Base-by-base conservation (phyloP, 306 rosid species). In the Delonix regia region DNA sequence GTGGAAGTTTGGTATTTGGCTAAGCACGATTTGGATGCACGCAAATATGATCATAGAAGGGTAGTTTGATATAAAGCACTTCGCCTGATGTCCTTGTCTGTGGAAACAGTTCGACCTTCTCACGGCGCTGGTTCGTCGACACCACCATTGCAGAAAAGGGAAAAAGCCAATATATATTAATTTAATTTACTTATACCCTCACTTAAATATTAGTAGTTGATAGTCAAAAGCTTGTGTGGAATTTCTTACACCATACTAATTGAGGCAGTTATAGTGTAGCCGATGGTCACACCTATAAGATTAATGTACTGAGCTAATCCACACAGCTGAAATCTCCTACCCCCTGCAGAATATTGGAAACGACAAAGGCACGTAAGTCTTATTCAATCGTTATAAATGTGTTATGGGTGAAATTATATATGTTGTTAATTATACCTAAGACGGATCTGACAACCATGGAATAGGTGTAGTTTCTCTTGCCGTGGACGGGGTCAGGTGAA, bases 231-330 rank as follows among this genome's bases (percentile, higher is more conserved):
- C 16, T 63, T 16, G 7, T 53, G 30, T 8, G 34, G 47, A 44
- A 60, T 77, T 38, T n/a, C 94, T 82, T 84, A 92, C 97, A 90
- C 96, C 93, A 92, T 90, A 70, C 95, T 90, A 75, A 90, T 90
- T 33, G 95, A 92, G n/a, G 93, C 93, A 16, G 96, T 92, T 56
- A 92, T 92, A 0, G 96, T 92, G 90, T 92, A 92, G 45, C 97
- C 97, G 78, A 92, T 78, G 55, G 89, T 86, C 28, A 92, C 88
- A 6, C 97, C 97, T 1, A 90, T 36, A 25, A 92, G 89, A 68
- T 90, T 92, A 27, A 84, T 81, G 36, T 92, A 92, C 82, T 90
- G 97, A 73, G 97, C 97, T 81, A 92, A 53, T 15, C 96, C 97
- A 67, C 97, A 90, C 0, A 92, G 82, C 82, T 86, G 90, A 34